Conservation (phyloP, 2,329 filamentous ascomycete genomes). For the Dactylella cylindrospora region DNA sequence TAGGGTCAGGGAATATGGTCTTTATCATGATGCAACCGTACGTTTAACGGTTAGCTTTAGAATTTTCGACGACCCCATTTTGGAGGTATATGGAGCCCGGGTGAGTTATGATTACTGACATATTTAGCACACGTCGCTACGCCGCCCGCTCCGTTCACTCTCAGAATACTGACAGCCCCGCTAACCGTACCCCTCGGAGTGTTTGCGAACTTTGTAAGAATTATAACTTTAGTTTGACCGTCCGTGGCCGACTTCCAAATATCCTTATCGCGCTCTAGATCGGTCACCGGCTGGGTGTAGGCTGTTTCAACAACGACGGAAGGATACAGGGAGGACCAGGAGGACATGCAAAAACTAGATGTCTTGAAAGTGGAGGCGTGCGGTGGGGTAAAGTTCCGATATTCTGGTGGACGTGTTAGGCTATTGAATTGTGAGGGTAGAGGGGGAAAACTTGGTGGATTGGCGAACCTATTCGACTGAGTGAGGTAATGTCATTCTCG, state of each 20-base stretch:
- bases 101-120: too few relatives aligned
- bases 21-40: background rate
- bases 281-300: conserved; percentile 13
- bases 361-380: conserved; percentile 2
- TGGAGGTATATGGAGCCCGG: too few relatives aligned
- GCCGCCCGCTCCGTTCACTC: conserved; percentile 7
- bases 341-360: conserved; percentile 15
- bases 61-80: background rate
- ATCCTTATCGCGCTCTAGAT: conserved; percentile 28
- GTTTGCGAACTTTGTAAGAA: conserved; percentile 17
- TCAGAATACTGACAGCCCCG: conserved; percentile 9
- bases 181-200: conserved; percentile 10
- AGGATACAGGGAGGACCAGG: conserved; percentile 21
- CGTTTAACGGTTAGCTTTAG: background rate
- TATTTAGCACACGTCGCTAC: conserved; percentile 22
- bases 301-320: conserved; percentile 27
- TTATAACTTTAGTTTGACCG: conserved; percentile 22
- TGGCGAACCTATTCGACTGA: conserved; percentile 15
- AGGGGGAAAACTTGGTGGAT: too few relatives aligned
- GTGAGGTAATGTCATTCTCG: conserved; percentile 14
- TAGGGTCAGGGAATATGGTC: conserved; percentile 13
- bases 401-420: conserved; percentile 2
- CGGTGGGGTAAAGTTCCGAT: conserved; percentile 1
- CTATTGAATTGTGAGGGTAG: background rate
- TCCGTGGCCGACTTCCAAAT: conserved; percentile 27